A percentile compares a stretch with the other conserved stretches of the same genome.
These are phyloP conservation scores for Galerina marginata DNA, from an alignment of 768 basidiomycete species.

Conservation along the genomic window DNA sequence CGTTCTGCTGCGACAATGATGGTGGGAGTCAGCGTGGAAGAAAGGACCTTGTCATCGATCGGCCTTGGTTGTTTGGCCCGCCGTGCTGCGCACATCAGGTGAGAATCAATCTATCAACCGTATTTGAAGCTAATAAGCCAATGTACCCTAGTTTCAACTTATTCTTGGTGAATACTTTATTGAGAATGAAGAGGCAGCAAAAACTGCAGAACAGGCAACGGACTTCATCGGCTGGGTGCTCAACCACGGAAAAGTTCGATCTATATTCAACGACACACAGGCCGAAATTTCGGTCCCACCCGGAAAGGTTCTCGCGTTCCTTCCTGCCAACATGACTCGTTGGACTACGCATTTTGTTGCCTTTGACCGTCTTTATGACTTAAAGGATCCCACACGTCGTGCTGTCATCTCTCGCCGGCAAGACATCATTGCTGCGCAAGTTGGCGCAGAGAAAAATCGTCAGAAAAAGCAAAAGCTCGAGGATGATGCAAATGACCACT, in stretches of 20 bases:
- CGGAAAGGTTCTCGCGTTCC: constrained; percentile 27
- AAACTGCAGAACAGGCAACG: constrained; percentile 29
- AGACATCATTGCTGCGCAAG: constrained; percentile 30
- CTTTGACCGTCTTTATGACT: constrained; percentile 23
- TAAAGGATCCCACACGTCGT: constrained; percentile 26
- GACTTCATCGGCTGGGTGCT: constrained; percentile 30
- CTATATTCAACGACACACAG: constrained; percentile 29
- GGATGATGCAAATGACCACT: constrained; percentile 21
- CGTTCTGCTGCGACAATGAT: constrained; percentile 30
- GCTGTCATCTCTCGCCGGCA: constrained; percentile 23
- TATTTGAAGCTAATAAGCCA: no score
- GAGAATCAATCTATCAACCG: no score
- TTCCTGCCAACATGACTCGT: constrained; percentile 32
- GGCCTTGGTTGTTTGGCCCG: constrained; percentile 25
- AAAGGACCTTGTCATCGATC: constrained; percentile 24
- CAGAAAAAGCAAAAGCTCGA: constrained; percentile 25
- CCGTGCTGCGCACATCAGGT: constrained; percentile 32
- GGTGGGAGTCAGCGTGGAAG: constrained; percentile 31
- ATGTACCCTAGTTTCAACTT: constrained; percentile 21
- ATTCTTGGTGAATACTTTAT: constrained; percentile 30
- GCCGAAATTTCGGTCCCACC: constrained; percentile 12
- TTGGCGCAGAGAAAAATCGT: constrained; percentile 31
- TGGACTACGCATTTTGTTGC: constrained; percentile 34
- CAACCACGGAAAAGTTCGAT: constrained; percentile 30
- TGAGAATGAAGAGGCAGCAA: constrained; percentile 22